Evolutionary conservation across 129 eudicot genomes (phyloP).

Genomic region (Centrapalus pauciflorus): DNA sequence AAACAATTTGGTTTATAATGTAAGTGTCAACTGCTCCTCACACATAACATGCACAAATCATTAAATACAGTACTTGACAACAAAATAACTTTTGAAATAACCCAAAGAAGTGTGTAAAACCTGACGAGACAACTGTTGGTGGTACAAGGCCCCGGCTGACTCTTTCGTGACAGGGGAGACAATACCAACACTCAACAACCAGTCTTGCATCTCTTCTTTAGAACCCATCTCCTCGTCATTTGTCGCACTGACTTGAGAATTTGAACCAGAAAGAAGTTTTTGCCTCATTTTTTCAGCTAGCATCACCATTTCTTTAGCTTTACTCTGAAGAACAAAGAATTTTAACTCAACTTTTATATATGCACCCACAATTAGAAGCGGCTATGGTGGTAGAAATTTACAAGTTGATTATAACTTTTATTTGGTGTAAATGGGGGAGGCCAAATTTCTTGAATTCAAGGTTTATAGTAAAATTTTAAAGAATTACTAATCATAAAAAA

Average conservation of each 20-base stretch:
- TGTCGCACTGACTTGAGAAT: conserved; percentile 46
- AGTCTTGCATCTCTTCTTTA: conserved; percentile 97
- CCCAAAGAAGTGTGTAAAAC: conserved; percentile 20
- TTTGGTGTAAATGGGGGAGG: too few species aligned
- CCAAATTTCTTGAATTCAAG: too few species aligned
- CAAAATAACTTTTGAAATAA: background rate
- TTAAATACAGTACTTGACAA: background rate
- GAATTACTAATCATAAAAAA: too few species aligned
- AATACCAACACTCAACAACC: conserved; percentile 92
- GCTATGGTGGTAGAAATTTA: too few species aligned
- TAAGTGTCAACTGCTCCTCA: background rate
- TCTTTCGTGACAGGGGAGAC: conserved; percentile 97
- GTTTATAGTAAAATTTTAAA: too few species aligned
- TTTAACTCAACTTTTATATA: background rate
- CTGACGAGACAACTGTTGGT: conserved; percentile 96
- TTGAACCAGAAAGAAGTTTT: conserved; percentile 74
- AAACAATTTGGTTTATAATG: too few species aligned
- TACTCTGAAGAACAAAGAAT: conserved; percentile 42
- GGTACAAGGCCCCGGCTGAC: conserved; percentile 96
- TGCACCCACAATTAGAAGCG: background rate
- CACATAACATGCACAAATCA: background rate
- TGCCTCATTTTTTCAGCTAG: conserved; percentile 92
- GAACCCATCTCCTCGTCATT: conserved; percentile 79
- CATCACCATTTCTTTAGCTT: conserved; percentile 97
- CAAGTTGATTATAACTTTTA: too few species aligned